Evolutionary conservation across 1,284 basidiomycete species (phyloP), one percentile per base, ranked within the genome.

Genomic region (Heterobasidion annosum): DNA sequence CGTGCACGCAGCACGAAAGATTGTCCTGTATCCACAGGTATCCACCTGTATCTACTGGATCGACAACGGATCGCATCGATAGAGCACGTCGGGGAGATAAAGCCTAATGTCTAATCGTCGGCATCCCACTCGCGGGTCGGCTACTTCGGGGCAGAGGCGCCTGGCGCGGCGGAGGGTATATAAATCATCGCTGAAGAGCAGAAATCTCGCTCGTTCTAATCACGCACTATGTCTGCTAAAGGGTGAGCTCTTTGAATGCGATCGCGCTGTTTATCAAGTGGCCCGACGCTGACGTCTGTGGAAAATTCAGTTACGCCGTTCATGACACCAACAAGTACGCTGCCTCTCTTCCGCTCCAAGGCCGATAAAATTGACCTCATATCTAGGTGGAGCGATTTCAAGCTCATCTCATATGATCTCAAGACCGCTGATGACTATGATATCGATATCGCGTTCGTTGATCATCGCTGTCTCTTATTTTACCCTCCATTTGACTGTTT

Each of bases 331-430:
- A 8, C 4, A 40, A 40, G 37, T 40, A n/a, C 37, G 37, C n/a
- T 40, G 37, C 37, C 37, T 40, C n/a, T 10, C 37, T 25, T 40
- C 6, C 12, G 10, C 37, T 40, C 4, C 37, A 8, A 40, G 5
- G 2, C 37, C 25, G 25, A 5, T 25, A 40, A 10, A 10, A 40
- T 40, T 40, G 37, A 40, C 37, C 37, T 12, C 37, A n/a, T 7
- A 12, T 40, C 10, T n/a, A 32, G 48, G 3, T 75, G 73, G 73
- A 67, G 67, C 48, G 62, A 77, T 35, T 71, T 77, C 54, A 62
- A 74, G 52, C 61, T 79, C 34, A 70, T 73, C 43, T 67, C 59
- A 0, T 63, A 66, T 58, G 54, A 65, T 56, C 68, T 69, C 0
- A 72, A 71, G 60, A 64, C 59, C 2, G 68, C 67, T 60, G 55